A percentile compares a stretch with the other conserved stretches of the same genome.
Conservation (phyloP, 306 rosid genomes). For the Castanea sativa region DNA sequence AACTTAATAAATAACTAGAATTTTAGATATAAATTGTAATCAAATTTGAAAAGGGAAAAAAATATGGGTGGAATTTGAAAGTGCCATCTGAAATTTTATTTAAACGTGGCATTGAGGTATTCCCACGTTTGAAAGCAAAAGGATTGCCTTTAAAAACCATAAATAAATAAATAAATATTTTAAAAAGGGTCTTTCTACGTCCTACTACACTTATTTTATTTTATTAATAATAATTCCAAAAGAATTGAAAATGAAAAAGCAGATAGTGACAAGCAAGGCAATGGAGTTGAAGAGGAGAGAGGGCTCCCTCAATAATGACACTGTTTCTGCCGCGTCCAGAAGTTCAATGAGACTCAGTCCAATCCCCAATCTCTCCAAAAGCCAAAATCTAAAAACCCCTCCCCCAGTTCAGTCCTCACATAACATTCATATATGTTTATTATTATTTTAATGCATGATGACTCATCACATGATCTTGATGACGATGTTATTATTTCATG, state of each 20-base stretch:
- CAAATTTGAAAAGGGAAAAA: too few relatives aligned
- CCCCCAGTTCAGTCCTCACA: too few relatives aligned
- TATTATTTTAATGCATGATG: neutral
- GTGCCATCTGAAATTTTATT: too few relatives aligned
- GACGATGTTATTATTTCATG: neutral
- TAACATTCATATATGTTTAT: neutral
- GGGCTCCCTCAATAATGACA: neutral
- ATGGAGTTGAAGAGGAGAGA: neutral
- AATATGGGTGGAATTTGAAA: too few relatives aligned
- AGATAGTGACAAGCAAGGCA: neutral
- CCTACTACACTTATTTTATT: neutral
- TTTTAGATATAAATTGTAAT: too few relatives aligned
- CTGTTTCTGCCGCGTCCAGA: neutral
- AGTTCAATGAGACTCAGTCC: neutral
- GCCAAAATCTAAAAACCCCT: too few relatives aligned
- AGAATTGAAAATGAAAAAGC: neutral
- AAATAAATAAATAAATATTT: too few relatives aligned
- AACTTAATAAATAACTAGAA: too few relatives aligned
- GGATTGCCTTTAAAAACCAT: too few relatives aligned
- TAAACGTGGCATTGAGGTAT: too few relatives aligned
- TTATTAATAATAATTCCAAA: neutral
- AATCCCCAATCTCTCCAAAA: too few relatives aligned
- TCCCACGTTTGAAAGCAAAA: too few relatives aligned
- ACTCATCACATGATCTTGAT: neutral
- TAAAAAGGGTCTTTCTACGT: neutral